These are phyloP conservation scores for Yamadazyma sp. DNA, from an alignment of 1,139 yeast genomes.

Conservation along the genomic window DNA sequence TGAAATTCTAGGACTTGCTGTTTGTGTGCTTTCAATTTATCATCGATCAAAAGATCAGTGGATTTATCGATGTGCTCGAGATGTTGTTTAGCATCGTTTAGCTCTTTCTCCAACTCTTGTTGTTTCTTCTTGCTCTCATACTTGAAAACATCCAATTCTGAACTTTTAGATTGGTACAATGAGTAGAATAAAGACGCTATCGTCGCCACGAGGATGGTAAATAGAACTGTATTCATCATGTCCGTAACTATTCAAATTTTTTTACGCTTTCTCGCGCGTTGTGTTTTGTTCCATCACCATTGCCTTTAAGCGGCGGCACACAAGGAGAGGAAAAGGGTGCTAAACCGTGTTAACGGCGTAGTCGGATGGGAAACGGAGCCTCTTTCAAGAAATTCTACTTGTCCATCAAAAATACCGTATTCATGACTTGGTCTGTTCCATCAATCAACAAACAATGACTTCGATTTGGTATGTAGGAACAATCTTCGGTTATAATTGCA, in stretches of 20 bases:
- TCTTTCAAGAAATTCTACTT: too few species aligned
- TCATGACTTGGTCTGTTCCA: too few species aligned
- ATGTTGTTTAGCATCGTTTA: slow-evolving; percentile 9
- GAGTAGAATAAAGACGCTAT: slow-evolving; percentile 3
- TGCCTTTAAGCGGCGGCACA: too few species aligned
- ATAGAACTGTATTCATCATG: not conserved
- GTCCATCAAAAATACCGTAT: too few species aligned
- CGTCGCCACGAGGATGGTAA: not conserved
- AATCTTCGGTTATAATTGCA: too few species aligned
- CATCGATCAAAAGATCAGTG: slow-evolving; percentile 11
- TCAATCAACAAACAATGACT: too few species aligned
- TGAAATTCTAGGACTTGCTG: slow-evolving; percentile 4
- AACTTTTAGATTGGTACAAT: slow-evolving; percentile 25
- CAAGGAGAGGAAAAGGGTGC: too few species aligned
- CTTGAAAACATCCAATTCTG: slow-evolving; percentile 20
- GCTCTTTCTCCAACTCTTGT: slow-evolving; percentile 12
- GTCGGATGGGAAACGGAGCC: too few species aligned
- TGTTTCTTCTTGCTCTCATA: slow-evolving; percentile 9
- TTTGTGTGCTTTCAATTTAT: slow-evolving; percentile 7
- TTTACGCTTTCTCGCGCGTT: not conserved
- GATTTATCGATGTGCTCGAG: slow-evolving; percentile 11
- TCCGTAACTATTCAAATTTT: not conserved
- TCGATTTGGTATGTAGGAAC: too few species aligned
- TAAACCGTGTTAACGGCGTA: too few species aligned
- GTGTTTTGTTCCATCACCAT: not conserved